Evolutionary conservation across 805 yeast species (phyloP).

Genomic region (Vanderwaltozyma verrucispora): DNA sequence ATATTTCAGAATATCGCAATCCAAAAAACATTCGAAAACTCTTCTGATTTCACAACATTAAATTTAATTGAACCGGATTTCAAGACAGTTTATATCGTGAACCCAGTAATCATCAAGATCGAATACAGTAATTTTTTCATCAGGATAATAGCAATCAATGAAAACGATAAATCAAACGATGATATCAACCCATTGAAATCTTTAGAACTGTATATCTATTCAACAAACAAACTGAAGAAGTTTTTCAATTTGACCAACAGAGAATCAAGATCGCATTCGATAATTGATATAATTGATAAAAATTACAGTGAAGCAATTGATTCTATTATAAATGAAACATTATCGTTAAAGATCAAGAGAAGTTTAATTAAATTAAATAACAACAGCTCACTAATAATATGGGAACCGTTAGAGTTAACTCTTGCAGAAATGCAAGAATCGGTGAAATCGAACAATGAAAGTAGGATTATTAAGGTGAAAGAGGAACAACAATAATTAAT

Average conservation of each 20-base stretch:
- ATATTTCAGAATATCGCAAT: neutral
- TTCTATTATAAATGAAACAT: neutral
- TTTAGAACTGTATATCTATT: neutral
- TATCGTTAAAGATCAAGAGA: neutral
- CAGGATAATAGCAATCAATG: neutral
- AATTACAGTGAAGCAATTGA: neutral
- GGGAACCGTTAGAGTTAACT: constrained; percentile 6
- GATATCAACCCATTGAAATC: constrained; percentile 3
- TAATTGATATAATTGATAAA: neutral
- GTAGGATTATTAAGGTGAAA: neutral
- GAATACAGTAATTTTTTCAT: neutral
- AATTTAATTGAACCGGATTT: neutral
- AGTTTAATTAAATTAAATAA: neutral
- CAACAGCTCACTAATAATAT: constrained; percentile 1
- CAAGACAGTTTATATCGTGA: neutral
- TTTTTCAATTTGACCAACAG: constrained; percentile 1
- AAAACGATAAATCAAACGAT: constrained; percentile 2
- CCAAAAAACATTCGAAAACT: neutral
- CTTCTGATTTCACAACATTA: neutral
- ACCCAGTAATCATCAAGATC: neutral
- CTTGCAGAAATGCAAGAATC: constrained; percentile 5
- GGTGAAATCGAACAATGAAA: too few relatives aligned
- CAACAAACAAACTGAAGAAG: neutral
- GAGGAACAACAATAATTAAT: neutral
- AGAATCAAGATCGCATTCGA: neutral